These are phyloP conservation scores for Lantana camara DNA, from an alignment of 257 asterid species.

Conservation along the genomic window DNA sequence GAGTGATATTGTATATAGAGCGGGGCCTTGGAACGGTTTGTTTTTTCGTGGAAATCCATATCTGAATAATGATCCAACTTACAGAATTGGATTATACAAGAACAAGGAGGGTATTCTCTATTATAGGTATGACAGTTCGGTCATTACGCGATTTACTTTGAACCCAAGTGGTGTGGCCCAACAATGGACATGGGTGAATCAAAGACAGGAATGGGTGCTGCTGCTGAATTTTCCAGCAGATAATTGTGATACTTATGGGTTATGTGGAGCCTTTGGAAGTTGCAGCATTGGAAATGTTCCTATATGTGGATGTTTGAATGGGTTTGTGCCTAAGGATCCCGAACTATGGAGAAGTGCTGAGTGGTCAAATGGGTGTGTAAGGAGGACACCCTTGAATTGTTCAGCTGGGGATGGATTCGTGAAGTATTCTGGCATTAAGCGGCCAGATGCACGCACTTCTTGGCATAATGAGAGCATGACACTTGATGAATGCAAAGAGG, in stretches of 20 bases:
- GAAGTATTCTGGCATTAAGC: constrained; percentile 30
- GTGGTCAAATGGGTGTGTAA: constrained; percentile 37
- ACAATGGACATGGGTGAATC: constrained; percentile 30
- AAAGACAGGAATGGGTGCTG: constrained; percentile 30
- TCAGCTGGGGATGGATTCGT: constrained; percentile 25
- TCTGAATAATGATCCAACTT: too few species aligned
- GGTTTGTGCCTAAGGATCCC: constrained; percentile 33
- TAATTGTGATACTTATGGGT: constrained; percentile 37
- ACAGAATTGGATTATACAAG: too few species aligned
- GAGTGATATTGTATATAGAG: background rate
- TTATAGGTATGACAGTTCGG: constrained; percentile 22
- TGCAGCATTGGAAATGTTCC: constrained; percentile 33
- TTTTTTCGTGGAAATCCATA: too few species aligned
- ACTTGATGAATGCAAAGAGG: constrained; percentile 37
- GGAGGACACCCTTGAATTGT: constrained; percentile 34
- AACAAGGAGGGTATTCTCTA: background rate
- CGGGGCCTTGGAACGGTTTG: constrained; percentile 39
- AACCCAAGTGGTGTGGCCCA: constrained; percentile 7
- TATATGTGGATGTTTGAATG: constrained; percentile 39
- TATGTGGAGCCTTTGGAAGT: constrained; percentile 44
- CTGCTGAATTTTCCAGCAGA: constrained; percentile 28
- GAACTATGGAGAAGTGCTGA: constrained; percentile 14
- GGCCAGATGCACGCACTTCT: constrained; percentile 36
- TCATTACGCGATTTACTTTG: constrained; percentile 16
- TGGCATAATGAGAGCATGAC: constrained; percentile 28